Conservation (phyloP, 805 yeast genomes). For the Yamadazyma sp. region DNA sequence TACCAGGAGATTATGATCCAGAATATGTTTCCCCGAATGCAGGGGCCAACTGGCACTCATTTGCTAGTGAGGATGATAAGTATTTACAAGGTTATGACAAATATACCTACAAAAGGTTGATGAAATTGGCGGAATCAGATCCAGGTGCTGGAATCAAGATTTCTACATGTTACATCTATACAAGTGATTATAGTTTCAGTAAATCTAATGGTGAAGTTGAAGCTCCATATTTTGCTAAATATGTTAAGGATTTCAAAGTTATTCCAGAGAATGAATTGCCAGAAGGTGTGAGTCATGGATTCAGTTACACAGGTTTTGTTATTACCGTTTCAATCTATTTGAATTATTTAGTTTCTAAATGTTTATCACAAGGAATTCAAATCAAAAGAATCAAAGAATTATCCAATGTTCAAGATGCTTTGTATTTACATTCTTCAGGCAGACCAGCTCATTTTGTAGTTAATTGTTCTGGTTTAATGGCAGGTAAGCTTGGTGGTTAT, state of each 20-base stretch:
- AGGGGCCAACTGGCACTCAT: conserved; percentile 70
- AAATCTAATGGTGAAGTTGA: not conserved
- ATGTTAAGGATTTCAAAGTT: conserved; percentile 38
- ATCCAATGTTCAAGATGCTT: conserved; percentile 48
- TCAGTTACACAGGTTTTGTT: conserved; percentile 51
- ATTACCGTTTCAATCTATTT: conserved; percentile 59
- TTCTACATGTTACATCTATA: conserved; percentile 1
- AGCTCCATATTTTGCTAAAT: conserved; percentile 46
- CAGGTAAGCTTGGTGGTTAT: conserved; percentile 44
- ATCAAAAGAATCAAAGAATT: conserved; percentile 41
- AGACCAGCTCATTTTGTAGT: conserved; percentile 48
- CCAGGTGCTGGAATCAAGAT: conserved; percentile 50
- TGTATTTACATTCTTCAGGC: conserved; percentile 35
- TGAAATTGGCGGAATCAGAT: conserved; percentile 42
- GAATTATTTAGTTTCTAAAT: conserved; percentile 46
- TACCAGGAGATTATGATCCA: conserved; percentile 54
- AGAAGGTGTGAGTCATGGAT: conserved; percentile 43
- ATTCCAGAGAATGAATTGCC: conserved; percentile 37
- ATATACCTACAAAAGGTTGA: conserved; percentile 46
- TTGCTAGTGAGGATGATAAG: conserved; percentile 43
- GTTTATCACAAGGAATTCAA: conserved; percentile 45
- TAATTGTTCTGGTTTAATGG: conserved; percentile 56
- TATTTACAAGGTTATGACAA: conserved; percentile 43
- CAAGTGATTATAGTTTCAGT: conserved; percentile 3
- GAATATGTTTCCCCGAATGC: conserved; percentile 66